Evolutionary conservation across 352 stramenopile species (phyloP).

Genomic region (Globisporangium nodosum): DNA sequence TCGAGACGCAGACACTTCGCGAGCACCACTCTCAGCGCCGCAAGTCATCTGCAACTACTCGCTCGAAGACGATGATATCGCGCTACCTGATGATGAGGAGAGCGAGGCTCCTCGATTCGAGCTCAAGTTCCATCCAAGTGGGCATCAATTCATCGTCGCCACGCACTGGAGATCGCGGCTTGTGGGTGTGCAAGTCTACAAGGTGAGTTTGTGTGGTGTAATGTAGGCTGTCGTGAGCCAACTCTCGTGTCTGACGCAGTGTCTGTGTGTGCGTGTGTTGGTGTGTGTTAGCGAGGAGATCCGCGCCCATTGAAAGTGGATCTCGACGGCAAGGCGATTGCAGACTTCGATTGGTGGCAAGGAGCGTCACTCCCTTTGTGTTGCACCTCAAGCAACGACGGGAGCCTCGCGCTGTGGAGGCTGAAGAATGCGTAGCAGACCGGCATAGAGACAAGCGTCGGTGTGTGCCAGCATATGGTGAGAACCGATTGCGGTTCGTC

Average conservation of each 20-base stretch:
- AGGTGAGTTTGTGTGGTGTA: conserved; percentile 1
- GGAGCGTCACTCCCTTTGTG: not conserved
- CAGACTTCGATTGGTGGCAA: not conserved
- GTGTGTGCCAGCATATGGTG: not conserved
- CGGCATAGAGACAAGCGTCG: not conserved
- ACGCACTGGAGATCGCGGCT: not conserved
- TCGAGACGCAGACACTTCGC: not conserved
- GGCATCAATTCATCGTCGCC: conserved; percentile 4
- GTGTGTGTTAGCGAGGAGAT: not conserved
- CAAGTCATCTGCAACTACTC: conserved; percentile 3
- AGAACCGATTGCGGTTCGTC: too few species aligned
- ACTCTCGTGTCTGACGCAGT: not conserved
- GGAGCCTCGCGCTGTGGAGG: not conserved
- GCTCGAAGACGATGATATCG: not conserved
- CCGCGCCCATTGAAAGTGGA: not conserved
- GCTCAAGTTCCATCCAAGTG: conserved; percentile 6
- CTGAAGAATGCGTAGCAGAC: not conserved
- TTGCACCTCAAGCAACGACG: not conserved
- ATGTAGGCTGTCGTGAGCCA: not conserved
- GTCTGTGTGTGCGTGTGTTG: not conserved
- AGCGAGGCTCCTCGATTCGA: not conserved
- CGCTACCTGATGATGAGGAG: not conserved
- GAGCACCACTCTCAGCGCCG: not conserved
- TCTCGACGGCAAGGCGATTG: not conserved
- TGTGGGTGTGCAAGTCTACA: conserved; percentile 5